phyloP scores from a whole-genome alignment of 2,329 filamentous ascomycete species.

The Chalara sp. region DNA sequence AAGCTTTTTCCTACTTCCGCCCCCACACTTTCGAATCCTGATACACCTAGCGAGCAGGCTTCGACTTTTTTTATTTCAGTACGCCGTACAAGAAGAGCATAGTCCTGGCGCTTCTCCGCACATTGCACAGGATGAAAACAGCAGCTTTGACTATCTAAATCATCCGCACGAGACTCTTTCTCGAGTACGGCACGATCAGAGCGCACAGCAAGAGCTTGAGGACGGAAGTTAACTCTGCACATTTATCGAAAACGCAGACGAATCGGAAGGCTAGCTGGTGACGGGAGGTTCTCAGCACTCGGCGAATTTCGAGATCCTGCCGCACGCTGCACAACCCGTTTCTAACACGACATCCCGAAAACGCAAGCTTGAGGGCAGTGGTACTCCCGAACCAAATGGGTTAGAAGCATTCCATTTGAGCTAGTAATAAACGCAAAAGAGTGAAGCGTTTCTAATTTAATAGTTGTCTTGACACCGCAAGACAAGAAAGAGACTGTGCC shows the following conservation, averaged over 20 bases:
- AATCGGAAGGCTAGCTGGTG: no score
- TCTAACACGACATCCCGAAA: no score
- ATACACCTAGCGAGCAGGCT: constrained; percentile 6
- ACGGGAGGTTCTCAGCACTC: no score
- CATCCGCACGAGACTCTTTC: background rate
- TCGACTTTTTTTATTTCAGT: constrained; percentile 1
- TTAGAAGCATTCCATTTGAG: no score
- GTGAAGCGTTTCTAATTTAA: no score
- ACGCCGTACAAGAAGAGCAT: constrained; percentile 1
- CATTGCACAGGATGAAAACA: background rate
- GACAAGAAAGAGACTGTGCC: no score
- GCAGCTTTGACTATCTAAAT: background rate
- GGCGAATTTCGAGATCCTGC: no score
- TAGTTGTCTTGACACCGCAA: no score
- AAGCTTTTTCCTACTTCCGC: constrained; percentile 10
- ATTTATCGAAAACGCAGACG: background rate
- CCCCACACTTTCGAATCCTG: constrained; percentile 4
- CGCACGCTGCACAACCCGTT: no score
- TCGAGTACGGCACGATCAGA: background rate
- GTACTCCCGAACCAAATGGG: no score
- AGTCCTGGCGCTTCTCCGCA: constrained; percentile 1
- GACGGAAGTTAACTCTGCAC: background rate
- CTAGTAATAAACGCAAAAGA: no score
- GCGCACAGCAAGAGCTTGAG: background rate
- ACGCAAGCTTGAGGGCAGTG: no score